Base-by-base conservation (phyloP, 2,329 filamentous ascomycete genomes). In the Aspergillus proliferans region DNA sequence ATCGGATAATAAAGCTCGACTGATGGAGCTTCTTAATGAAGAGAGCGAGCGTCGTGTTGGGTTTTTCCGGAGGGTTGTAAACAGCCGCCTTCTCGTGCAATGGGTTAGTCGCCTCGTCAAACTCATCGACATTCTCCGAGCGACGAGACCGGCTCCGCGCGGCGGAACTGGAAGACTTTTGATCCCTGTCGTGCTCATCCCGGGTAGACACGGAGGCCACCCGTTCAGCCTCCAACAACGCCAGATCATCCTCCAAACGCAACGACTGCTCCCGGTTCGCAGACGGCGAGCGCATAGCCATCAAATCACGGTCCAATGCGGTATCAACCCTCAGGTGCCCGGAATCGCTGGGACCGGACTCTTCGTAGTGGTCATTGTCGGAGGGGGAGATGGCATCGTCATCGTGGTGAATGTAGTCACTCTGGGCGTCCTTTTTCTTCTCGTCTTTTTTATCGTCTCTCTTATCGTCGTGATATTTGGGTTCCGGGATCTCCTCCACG, bases 21-120 rank as follows among this genome's bases (percentile, higher is more conserved):
- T 77, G 76, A 64, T 84, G 86, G 48, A 84, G 65, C 61, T 74
- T 77, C 61, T 85, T 86, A 62, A 88, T 77, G 51, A 85, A 76
- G 52, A 79, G 81, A 41, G 82, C 82, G 22, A 87, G 67, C 12
- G 71, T 79, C 9, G 78, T 86, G 9, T 75, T 75, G 2, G 83
- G 82, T 52, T 84, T 77, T 54, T 82, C 78, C 0, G 82, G 79
- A 0, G 84, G 83, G 57, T 79, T 81, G 66, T 86, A 87, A 42
- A 82, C 70, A 36, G 80, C 78, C 1, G 82, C 76, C 59, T 81
- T 81, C 62, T 87, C 83, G 58, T 87, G 84, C 30, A 87, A 70
- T 0, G 85, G 84, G 47, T 85, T 86, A 3, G 84, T 87, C 19
- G 81, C 80, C 42, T 77, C 74, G 54, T 85, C 83, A 56, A 86